Percentiles rank a stretch among this genome's conserved stretches.
Evolutionary conservation across 179 eudicot genomes (phyloP).

Genomic region (Patellifolia procumbens): DNA sequence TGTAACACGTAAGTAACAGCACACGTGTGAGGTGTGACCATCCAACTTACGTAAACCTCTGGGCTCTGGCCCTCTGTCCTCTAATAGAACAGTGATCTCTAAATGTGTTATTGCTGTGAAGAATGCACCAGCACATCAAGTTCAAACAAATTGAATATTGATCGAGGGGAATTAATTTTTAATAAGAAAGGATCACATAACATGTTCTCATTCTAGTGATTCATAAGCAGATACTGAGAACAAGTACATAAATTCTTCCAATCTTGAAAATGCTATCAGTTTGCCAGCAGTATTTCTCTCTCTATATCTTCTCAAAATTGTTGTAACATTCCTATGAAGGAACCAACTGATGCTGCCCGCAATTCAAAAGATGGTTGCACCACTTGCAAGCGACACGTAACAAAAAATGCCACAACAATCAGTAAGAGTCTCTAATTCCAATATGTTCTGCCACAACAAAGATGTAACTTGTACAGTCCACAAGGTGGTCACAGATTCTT

Average conservation of each 20-base stretch:
- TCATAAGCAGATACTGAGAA: not conserved
- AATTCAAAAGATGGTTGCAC: not conserved
- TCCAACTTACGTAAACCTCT: not conserved
- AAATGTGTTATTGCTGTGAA: not conserved
- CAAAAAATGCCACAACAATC: not conserved
- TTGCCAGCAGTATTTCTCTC: not conserved
- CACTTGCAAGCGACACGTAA: not conserved
- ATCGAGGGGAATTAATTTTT: not conserved
- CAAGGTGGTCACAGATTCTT: not conserved
- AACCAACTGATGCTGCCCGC: not conserved
- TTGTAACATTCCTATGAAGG: not conserved
- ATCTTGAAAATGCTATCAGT: not conserved
- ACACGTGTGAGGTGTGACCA: not conserved
- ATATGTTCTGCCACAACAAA: not conserved
- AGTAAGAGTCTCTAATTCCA: not conserved
- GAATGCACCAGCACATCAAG: not conserved
- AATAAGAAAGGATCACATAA: not conserved
- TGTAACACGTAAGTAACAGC: not conserved
- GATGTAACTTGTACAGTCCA: not conserved
- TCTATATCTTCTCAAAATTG: too few species aligned
- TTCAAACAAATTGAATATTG: not conserved
- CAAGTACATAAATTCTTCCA: not conserved
- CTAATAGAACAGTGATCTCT: not conserved
- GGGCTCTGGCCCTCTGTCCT: not conserved
- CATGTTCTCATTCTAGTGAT: not conserved